These are phyloP conservation scores for Torulaspora pretoriensis DNA, from an alignment of 1,139 yeast species.

Conservation along the genomic window DNA sequence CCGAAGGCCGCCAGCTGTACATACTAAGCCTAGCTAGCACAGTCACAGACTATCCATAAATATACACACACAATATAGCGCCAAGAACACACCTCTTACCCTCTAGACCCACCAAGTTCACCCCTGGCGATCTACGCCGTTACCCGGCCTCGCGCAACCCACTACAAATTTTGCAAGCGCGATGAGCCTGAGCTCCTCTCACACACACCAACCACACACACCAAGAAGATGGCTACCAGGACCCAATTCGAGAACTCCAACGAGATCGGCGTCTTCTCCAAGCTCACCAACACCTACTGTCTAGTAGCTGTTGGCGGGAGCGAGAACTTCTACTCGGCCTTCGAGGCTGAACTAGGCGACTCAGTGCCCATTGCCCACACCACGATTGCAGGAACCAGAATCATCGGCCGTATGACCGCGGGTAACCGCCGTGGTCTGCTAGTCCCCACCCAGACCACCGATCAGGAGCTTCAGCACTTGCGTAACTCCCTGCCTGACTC, in stretches of 20 bases:
- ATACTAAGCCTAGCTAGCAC: slow-evolving; percentile 25
- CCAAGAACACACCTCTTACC: too few species aligned
- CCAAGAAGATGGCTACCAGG: slow-evolving; percentile 49
- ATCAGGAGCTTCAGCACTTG: slow-evolving; percentile 95
- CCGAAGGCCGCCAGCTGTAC: slow-evolving; percentile 24
- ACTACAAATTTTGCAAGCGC: slow-evolving; percentile 1
- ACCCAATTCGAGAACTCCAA: slow-evolving; percentile 91
- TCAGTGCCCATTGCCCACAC: slow-evolving; percentile 95
- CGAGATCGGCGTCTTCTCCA: slow-evolving; percentile 97
- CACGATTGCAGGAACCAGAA: slow-evolving; percentile 96
- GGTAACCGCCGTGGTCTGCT: slow-evolving; percentile 97
- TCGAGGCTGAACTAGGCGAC: slow-evolving; percentile 96
- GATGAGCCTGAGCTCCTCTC: background rate
- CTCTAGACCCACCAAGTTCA: too few species aligned
- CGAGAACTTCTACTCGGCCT: slow-evolving; percentile 94
- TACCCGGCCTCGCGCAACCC: slow-evolving; percentile 1
- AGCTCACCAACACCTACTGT: slow-evolving; percentile 93
- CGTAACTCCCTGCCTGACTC: slow-evolving; percentile 96
- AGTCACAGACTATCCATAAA: background rate
- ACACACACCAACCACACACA: background rate
- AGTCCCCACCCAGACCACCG: slow-evolving; percentile 98
- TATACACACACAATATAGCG: too few species aligned
- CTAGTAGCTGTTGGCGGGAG: slow-evolving; percentile 97
- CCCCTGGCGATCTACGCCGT: background rate
- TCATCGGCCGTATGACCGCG: slow-evolving; percentile 97